Evolutionary conservation across 768 basidiomycete genomes (phyloP).

Genomic region (Boletus barrowsii): DNA sequence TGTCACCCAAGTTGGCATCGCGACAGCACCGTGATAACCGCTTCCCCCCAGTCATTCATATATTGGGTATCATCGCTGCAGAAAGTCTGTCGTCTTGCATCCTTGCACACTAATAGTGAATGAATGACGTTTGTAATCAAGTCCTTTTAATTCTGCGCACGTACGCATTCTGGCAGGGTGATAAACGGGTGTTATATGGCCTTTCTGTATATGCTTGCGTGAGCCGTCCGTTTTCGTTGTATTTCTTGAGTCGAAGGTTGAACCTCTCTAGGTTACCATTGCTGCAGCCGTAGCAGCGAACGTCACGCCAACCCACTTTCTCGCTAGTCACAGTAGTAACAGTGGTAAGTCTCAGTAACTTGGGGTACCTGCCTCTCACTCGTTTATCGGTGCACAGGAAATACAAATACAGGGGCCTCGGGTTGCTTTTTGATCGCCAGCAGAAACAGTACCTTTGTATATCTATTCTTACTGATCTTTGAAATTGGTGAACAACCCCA

Average conservation of each 20-base stretch:
- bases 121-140: neutral
- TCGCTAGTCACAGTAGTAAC: neutral
- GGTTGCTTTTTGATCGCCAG: neutral
- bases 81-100: neutral
- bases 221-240: neutral
- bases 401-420: neutral
- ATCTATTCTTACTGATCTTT: conserved; percentile 9
- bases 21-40: neutral
- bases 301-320: conserved; percentile 1
- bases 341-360: neutral
- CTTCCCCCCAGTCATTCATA: conserved; percentile 8
- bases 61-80: conserved; percentile 4
- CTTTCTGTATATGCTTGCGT: conserved; percentile 12
- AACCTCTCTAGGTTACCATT: conserved; percentile 3
- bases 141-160: conserved; percentile 18
- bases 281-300: conserved; percentile 4
- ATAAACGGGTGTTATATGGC: conserved; percentile 10
- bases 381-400: neutral
- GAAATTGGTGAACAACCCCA: conserved; percentile 4
- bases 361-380: neutral
- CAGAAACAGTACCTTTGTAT: conserved; percentile 3
- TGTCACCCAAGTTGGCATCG: neutral
- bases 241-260: too few relatives aligned
- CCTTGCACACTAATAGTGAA: neutral
- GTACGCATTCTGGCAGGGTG: conserved; percentile 18